These are phyloP conservation scores for Hordeum vulgare DNA, from an alignment of 176 grass and related monocot genomes.

Conservation along the genomic window MorexV3_pseudomolecules_assembly NC_058519.1:75250517-75251016, in stretches of 20 bases:
- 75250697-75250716: neutral
- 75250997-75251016: conserved; percentile 62
- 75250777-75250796: neutral
- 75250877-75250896: neutral
- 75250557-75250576: neutral
- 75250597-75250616: neutral
- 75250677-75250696: neutral
- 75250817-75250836: neutral
- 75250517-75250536: neutral
- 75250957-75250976: conserved; percentile 83
- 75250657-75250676: neutral
- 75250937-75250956: neutral
- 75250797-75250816: too few species aligned
- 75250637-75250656: neutral
- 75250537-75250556: neutral
- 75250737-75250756: neutral
- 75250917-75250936: neutral
- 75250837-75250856: neutral
- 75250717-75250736: neutral
- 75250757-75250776: neutral
- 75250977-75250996: conserved; percentile 58
- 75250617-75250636: neutral
- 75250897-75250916: neutral
- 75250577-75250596: too few species aligned
- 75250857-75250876: neutral